Base-by-base conservation (phyloP, 148 eudicot species). In the Spergularia bocconei region DNA sequence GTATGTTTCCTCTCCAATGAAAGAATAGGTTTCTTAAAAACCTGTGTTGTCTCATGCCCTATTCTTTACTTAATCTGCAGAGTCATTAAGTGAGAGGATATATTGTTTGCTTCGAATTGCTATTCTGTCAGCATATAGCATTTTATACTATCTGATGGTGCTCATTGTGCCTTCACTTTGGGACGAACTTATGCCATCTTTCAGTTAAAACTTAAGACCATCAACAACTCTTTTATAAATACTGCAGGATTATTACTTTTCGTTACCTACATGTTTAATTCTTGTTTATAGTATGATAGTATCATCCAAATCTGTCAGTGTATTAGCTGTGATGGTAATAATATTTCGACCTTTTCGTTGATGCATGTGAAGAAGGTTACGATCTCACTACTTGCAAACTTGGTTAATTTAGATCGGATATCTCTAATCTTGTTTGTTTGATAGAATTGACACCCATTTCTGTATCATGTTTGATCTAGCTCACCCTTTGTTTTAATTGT, bases 1-100 rank as follows among this genome's bases (percentile, higher is more conserved):
- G 98, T 94, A 89, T 69, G 93, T 80, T 53, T 64, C 56, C 61
- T 76, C 25, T 74, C 36, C 44, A 17, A 68, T 20, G 56, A 67
- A 33, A 63, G 20, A 8, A 63, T 5, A 2, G 12, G 41, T 2
- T 52, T 73, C 2, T 23, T 53, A 6, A 51, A 13, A 38, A 8
- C 36, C 16, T 55, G 29, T 21, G 53, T 64, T 65, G 36, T 54
- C 63, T 64, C 62, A 51, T 61, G 7, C 67, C 5, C 47, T 33
- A 29, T 38, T 2, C 23, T 7, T 38, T 20, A 12, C 10, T 36
- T 74, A 5, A 16, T 58, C 11, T 39, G 36, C 21, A 59, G 48
- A 59, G 63, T 20, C 33, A 59, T 29, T 29, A 59, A 21, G 63
- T 20, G 29, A 59, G 33, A 59, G 33, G 13, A 19, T 59, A 59